Conservation (phyloP, 768 basidiomycete species). For the Tylopilus felleus region DNA sequence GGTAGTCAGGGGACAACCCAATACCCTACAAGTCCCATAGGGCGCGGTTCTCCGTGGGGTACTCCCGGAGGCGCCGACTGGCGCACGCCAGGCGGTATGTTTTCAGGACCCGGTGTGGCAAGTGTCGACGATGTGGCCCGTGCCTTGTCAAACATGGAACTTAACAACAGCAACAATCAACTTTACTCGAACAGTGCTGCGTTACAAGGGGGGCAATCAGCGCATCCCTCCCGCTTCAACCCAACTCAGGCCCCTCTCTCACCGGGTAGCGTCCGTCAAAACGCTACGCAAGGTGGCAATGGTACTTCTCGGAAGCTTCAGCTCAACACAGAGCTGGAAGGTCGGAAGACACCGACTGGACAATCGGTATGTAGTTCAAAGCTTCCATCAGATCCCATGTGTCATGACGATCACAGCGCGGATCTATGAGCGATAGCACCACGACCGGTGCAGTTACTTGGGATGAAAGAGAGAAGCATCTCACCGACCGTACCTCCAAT, state of each 20-base stretch:
- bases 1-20: constrained; percentile 33
- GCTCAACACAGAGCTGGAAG: constrained; percentile 61
- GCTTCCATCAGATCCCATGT: constrained; percentile 37
- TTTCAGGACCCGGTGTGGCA: constrained; percentile 26
- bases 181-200: constrained; percentile 29
- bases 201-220: constrained; percentile 47
- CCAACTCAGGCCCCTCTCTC: constrained; percentile 45
- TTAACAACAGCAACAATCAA: constrained; percentile 35
- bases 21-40: constrained; percentile 55
- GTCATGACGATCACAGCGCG: constrained; percentile 35
- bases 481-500: constrained; percentile 59
- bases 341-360: constrained; percentile 56
- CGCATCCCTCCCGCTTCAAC: constrained; percentile 70
- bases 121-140: constrained; percentile 74
- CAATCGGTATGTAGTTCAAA: constrained; percentile 48
- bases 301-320: constrained; percentile 48
- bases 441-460: constrained; percentile 44
- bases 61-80: constrained; percentile 54
- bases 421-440: constrained; percentile 27
- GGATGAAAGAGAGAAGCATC: constrained; percentile 64
- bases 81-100: constrained; percentile 42
- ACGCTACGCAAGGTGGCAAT: constrained; percentile 36
- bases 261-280: constrained; percentile 37
- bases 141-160: constrained; percentile 67
- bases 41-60: constrained; percentile 65